These are phyloP conservation scores for Penicillium riverlandense DNA, from an alignment of 495 filamentous ascomycete genomes.

Conservation along the genomic window DNA sequence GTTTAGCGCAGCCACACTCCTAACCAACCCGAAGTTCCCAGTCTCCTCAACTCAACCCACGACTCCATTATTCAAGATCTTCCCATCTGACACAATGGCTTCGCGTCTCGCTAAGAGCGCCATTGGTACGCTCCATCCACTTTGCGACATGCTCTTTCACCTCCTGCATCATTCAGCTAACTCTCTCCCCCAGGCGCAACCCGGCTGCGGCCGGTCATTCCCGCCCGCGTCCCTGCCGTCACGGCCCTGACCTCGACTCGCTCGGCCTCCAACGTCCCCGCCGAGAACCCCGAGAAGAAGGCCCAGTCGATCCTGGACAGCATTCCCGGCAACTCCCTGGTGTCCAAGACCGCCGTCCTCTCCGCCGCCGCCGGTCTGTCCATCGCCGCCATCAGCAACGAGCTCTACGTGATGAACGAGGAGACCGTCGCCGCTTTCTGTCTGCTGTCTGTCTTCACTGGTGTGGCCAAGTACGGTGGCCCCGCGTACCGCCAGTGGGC, in stretches of 20 bases:
- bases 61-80: conserved; percentile 28
- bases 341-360: conserved; percentile 93
- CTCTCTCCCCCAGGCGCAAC: conserved; percentile 62
- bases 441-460: conserved; percentile 82
- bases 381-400: conserved; percentile 95
- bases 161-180: conserved; percentile 11
- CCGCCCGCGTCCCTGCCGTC: conserved; percentile 66
- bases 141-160: background rate
- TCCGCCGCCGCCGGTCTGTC: conserved; percentile 86
- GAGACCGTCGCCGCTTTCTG: conserved; percentile 88
- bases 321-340: conserved; percentile 73
- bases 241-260: conserved; percentile 60
- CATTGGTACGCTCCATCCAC: conserved; percentile 58
- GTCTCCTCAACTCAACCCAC: conserved; percentile 41
- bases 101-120: conserved; percentile 89
- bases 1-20: conserved; percentile 39
- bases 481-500: conserved; percentile 92
- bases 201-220: conserved; percentile 72
- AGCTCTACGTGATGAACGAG: conserved; percentile 99
- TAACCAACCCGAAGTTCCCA: conserved; percentile 23
- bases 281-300: conserved; percentile 83
- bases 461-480: conserved; percentile 83
- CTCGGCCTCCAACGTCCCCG: conserved; percentile 66
- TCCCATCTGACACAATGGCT: conserved; percentile 67
- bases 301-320: conserved; percentile 91